Evolutionary conservation across 768 basidiomycete species (phyloP).

Genomic region (Amanita subjunquillea): DNA sequence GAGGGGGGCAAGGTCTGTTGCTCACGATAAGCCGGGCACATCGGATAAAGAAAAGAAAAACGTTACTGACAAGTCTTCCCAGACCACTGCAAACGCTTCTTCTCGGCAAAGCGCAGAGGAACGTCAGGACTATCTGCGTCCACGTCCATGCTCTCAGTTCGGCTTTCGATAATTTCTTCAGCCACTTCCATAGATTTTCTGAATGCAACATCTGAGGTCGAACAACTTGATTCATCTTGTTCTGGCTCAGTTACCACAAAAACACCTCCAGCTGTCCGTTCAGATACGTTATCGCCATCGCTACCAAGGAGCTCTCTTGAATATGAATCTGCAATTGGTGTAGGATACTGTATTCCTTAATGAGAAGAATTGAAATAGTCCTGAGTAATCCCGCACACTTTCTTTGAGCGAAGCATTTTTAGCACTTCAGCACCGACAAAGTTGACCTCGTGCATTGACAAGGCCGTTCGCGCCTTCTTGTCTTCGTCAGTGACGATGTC

Average conservation of each 20-base stretch:
- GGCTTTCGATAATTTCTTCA: constrained; percentile 19
- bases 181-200: constrained; percentile 6
- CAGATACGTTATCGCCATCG: constrained; percentile 18
- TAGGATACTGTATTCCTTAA: constrained; percentile 39
- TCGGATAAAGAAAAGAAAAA: background rate
- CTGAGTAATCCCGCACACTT: constrained; percentile 19
- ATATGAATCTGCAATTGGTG: constrained; percentile 55
- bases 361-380: constrained; percentile 3
- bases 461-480: constrained; percentile 37
- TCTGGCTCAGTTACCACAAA: constrained; percentile 29
- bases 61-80: constrained; percentile 68
- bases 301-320: constrained; percentile 36
- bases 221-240: constrained; percentile 20
- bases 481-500: constrained; percentile 44
- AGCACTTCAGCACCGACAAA: constrained; percentile 48
- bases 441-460: constrained; percentile 56
- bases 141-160: constrained; percentile 21
- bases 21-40: background rate
- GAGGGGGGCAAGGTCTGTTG: constrained; percentile 46
- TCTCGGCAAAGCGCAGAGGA: constrained; percentile 64
- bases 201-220: constrained; percentile 4
- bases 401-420: constrained; percentile 55
- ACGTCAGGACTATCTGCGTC: constrained; percentile 56
- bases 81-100: constrained; percentile 77
- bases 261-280: constrained; percentile 15